phyloP scores from a whole-genome alignment of 108 stramenopile species.

The Hondaea fermentalgiana region DNA sequence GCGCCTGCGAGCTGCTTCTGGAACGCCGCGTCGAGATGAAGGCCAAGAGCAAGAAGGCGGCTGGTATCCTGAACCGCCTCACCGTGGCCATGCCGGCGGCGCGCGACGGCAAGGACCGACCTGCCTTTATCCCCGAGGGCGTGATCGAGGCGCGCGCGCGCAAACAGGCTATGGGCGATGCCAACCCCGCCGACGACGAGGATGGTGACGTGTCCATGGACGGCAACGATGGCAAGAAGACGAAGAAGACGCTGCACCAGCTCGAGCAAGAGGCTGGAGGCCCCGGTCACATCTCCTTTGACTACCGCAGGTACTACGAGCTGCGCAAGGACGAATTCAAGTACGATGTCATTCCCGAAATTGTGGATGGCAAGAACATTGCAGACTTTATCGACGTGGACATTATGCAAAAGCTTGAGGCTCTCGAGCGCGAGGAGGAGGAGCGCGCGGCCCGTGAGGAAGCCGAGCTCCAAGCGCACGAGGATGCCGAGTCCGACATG shows the following conservation, averaged over 20 bases:
- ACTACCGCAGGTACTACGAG: constrained; percentile 86
- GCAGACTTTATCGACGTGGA: constrained; percentile 88
- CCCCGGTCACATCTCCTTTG: constrained; percentile 88
- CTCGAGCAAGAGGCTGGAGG: constrained; percentile 96
- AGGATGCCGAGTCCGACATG: constrained; percentile 12
- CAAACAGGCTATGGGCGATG: neutral
- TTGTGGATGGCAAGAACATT: constrained; percentile 98
- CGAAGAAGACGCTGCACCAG: constrained; percentile 81
- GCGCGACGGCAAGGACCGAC: constrained; percentile 73
- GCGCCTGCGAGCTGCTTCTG: constrained; percentile 88
- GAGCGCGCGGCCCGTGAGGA: constrained; percentile 65
- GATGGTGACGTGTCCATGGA: neutral
- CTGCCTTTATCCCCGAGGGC: constrained; percentile 74
- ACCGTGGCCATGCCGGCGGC: constrained; percentile 85
- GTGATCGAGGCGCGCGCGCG: constrained; percentile 42
- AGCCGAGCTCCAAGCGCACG: constrained; percentile 51
- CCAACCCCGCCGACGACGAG: neutral
- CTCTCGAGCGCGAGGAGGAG: constrained; percentile 80
- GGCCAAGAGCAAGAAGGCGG: constrained; percentile 46
- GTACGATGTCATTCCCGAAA: constrained; percentile 89
- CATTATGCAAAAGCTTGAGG: constrained; percentile 68
- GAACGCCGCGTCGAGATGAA: constrained; percentile 85
- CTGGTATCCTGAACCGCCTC: constrained; percentile 86
- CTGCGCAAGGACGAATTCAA: constrained; percentile 80
- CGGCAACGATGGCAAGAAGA: constrained; percentile 51